These are phyloP conservation scores for Phytophthora niederhauseri DNA, from an alignment of 352 stramenopile species.

Conservation along the genomic window DNA sequence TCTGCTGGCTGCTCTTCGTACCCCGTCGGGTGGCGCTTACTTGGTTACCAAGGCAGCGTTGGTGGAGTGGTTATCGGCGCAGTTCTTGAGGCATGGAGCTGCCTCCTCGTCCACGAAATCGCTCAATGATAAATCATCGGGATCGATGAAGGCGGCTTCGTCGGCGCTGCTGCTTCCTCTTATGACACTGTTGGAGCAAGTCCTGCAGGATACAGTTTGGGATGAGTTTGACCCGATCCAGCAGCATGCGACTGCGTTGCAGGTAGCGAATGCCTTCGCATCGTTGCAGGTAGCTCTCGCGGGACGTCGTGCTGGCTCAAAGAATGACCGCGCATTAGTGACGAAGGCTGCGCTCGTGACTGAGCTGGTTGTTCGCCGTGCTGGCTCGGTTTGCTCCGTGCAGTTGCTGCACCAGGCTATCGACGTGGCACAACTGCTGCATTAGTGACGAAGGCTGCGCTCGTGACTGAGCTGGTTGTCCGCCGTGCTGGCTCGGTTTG, in stretches of 20 bases:
- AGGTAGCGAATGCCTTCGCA: slow-evolving; percentile 50
- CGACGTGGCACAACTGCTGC: slow-evolving; percentile 11
- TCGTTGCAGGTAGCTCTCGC: slow-evolving; percentile 28
- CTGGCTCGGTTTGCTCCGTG: slow-evolving; percentile 45
- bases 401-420: slow-evolving; percentile 44
- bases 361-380: slow-evolving; percentile 37
- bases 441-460: slow-evolving; percentile 29
- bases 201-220: slow-evolving; percentile 27
- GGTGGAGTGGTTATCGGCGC: slow-evolving; percentile 61
- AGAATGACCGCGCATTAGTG: slow-evolving; percentile 14
- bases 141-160: slow-evolving; percentile 22
- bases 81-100: slow-evolving; percentile 43
- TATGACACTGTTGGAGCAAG: slow-evolving; percentile 42
- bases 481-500: slow-evolving; percentile 38
- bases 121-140: slow-evolving; percentile 6
- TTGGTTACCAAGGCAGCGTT: slow-evolving; percentile 69
- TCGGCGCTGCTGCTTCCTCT: slow-evolving; percentile 45
- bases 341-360: slow-evolving; percentile 34
- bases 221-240: slow-evolving; percentile 44
- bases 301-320: slow-evolving; percentile 15
- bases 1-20: slow-evolving; percentile 53
- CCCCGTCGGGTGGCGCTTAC: slow-evolving; percentile 50
- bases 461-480: slow-evolving; percentile 39
- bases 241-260: slow-evolving; percentile 43
- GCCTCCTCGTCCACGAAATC: slow-evolving; percentile 7